Base-by-base conservation (phyloP, 257 asterid species). In the Solanum microdontum region DNA sequence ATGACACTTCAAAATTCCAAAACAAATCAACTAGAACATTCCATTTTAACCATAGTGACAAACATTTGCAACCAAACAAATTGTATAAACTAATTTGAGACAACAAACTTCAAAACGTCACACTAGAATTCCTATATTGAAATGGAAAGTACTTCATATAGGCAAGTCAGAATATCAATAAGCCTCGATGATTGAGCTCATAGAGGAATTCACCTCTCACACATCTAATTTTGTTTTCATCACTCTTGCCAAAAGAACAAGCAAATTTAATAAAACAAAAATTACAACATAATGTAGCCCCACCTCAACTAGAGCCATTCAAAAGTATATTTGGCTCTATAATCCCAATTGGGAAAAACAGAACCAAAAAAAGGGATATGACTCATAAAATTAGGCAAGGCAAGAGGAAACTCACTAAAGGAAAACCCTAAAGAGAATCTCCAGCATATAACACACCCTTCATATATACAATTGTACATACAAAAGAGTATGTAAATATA, bases 81-180 rank as follows among this genome's bases (percentile, higher is more conserved):
- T 6, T 2, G 32, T 15, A 30, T 28, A 28, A 69, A 17, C 23
- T 28, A 11, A 51, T 5, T 15, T 51, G 0, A 30, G 3, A 70
- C 12, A 5, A 28, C 37, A 69, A 69, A 3, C 36, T 28, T 14
- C 37, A 69, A 30, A 70, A 26, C 9, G 13, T 24, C 30, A 23
- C 74, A 24, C 73, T 24, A 13, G 4, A 69, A 69, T 14, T 28
- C n/a, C 30, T 3, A 37, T 3, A n/a, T 23, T 39, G 34, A 39
- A 76, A 39, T 12, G 12, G 0, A 10, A 62, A 43, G 79, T 23
- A 33, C 6, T 28, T 3, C 37, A 10, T 7, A 28, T 34, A 1
- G 39, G 89, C 88, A 87, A 64, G 66, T 79, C 64, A 90, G 88
- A 30, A 85, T 88, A 90, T 88, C 86, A 87, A 89, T 90, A 90